Percentiles rank a stretch among this genome's conserved stretches.
Evolutionary conservation across 257 asterid genomes (phyloP).

Genomic region (Solanum okadae): DNA sequence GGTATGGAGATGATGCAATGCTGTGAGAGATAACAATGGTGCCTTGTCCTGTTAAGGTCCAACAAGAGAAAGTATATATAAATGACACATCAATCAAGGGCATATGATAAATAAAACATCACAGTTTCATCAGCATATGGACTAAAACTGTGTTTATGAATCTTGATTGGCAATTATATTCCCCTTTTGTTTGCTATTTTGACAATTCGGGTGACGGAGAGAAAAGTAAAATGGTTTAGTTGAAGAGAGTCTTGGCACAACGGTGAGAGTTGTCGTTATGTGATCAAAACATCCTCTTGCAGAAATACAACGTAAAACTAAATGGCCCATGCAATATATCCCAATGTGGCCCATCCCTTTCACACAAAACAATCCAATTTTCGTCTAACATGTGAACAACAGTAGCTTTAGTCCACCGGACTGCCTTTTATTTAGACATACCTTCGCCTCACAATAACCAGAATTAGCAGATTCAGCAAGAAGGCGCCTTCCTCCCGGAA

Average conservation of each 20-base stretch:
- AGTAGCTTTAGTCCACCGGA: neutral
- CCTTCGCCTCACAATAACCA: constrained; percentile 31
- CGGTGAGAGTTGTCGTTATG: neutral
- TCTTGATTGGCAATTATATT: neutral
- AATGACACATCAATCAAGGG: neutral
- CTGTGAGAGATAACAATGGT: constrained; percentile 27
- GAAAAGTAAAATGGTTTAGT: neutral
- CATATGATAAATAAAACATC: neutral
- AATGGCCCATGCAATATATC: neutral
- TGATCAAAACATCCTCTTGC: neutral
- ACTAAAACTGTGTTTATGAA: neutral
- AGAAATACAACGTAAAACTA: neutral
- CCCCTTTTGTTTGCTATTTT: neutral
- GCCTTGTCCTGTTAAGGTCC: constrained; percentile 19
- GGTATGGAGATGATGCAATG: constrained; percentile 43
- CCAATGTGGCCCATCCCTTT: neutral
- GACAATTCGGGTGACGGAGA: neutral
- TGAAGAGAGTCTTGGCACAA: neutral
- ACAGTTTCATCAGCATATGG: neutral
- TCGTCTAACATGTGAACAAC: neutral
- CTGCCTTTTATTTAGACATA: neutral
- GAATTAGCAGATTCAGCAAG: constrained; percentile 16
- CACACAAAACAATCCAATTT: too few species aligned
- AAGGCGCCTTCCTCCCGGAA: constrained; percentile 23
- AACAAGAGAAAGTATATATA: neutral